These are phyloP conservation scores for Diaporthe velutina DNA, from an alignment of 2,329 filamentous ascomycete genomes.

Conservation along the genomic window DNA sequence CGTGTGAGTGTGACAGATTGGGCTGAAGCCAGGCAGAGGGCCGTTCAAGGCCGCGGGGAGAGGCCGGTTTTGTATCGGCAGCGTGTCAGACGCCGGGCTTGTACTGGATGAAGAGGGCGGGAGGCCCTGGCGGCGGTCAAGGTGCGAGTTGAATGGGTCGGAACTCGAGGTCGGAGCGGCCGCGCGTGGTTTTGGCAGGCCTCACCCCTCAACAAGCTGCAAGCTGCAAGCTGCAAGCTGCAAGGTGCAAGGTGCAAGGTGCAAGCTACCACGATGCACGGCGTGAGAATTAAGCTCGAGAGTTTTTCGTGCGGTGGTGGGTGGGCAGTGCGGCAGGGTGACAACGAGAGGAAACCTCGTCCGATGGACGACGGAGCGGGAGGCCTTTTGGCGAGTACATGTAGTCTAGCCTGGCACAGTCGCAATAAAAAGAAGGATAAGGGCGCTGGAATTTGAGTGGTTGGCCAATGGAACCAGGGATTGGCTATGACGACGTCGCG, in stretches of 20 bases:
- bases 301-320: background rate
- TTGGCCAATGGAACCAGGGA: constrained; percentile 20
- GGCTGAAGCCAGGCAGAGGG: background rate
- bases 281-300: constrained; percentile 4
- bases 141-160: background rate
- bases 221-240: too few relatives aligned
- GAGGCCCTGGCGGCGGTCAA: constrained; percentile 11
- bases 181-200: constrained; percentile 10
- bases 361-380: constrained; percentile 7
- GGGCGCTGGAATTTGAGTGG: constrained; percentile 21
- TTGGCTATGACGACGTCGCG: constrained; percentile 26
- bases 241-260: background rate
- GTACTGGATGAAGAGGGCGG: background rate
- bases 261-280: background rate
- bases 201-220: constrained; percentile 10
- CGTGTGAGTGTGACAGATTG: background rate
- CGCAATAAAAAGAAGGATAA: constrained; percentile 17
- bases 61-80: constrained; percentile 17
- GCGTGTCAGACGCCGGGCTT: constrained; percentile 15
- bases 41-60: constrained; percentile 1
- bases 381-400: constrained; percentile 24
- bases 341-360: background rate
- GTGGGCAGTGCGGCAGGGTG: background rate
- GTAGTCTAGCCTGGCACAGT: constrained; percentile 6
- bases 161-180: constrained; percentile 8